A percentile compares a stretch with the other conserved stretches of the same genome.
Conservation (phyloP, 306 rosid genomes). For the Delonix regia region DNA sequence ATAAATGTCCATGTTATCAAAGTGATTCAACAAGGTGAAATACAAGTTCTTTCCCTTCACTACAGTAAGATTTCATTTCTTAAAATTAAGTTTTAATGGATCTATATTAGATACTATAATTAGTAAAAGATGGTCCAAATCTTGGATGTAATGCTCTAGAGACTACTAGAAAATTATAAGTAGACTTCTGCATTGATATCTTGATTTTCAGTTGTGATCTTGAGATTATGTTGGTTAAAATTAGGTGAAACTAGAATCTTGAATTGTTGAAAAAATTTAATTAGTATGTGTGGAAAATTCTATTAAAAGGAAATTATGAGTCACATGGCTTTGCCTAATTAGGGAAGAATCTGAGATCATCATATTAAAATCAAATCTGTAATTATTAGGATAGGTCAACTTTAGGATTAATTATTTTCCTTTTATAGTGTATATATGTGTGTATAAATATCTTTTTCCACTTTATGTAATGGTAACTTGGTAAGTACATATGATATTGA, state of each 20-base stretch:
- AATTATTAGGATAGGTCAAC: too few relatives aligned
- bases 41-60: too few relatives aligned
- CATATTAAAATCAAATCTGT: too few relatives aligned
- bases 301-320: too few relatives aligned
- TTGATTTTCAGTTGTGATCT: background rate
- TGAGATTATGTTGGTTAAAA: background rate
- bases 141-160: background rate
- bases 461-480: background rate
- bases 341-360: too few relatives aligned
- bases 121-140: background rate
- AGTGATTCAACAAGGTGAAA: too few relatives aligned
- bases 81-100: background rate
- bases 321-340: too few relatives aligned
- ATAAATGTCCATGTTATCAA: too few relatives aligned
- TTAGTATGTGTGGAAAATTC: too few relatives aligned
- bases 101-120: background rate
- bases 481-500: background rate
- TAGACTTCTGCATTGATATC: background rate
- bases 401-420: too few relatives aligned
- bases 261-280: background rate
- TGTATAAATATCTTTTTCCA: too few relatives aligned
- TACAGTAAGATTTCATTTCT: background rate
- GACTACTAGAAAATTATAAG: background rate
- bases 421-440: too few relatives aligned
- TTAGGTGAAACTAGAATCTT: background rate